Evolutionary conservation across 2,329 filamentous ascomycete species (phyloP).

Genomic region (Clarireedia homoeocarpa): DNA sequence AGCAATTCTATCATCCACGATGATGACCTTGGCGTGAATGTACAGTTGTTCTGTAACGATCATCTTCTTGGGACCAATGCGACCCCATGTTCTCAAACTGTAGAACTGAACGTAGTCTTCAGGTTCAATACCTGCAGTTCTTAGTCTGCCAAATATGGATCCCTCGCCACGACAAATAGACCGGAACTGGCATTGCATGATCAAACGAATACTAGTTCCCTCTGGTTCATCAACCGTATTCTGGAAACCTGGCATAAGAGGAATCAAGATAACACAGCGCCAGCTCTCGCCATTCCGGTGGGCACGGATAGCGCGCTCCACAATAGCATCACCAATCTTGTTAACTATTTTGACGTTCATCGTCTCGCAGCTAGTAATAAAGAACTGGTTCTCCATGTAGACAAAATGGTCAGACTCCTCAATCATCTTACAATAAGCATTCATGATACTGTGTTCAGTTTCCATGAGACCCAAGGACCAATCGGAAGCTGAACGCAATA

Average conservation of each 20-base stretch:
- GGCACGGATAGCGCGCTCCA: conserved; percentile 82
- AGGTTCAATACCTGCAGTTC: conserved; percentile 74
- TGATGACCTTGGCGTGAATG: conserved; percentile 94
- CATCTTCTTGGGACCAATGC: conserved; percentile 72
- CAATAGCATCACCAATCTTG: conserved; percentile 86
- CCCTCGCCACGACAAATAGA: conserved; percentile 90
- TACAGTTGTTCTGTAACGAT: conserved; percentile 95
- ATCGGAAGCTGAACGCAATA: conserved; percentile 77
- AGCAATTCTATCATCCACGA: conserved; percentile 87
- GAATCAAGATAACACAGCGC: conserved; percentile 84
- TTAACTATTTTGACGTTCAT: conserved; percentile 85
- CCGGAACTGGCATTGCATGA: conserved; percentile 94
- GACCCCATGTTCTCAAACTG: conserved; percentile 85
- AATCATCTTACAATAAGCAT: conserved; percentile 90
- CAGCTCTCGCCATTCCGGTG: conserved; percentile 79
- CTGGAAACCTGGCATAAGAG: conserved; percentile 96
- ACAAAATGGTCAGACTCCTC: conserved; percentile 94
- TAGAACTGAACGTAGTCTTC: conserved; percentile 96
- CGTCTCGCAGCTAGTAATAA: conserved; percentile 86
- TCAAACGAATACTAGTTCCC: conserved; percentile 86
- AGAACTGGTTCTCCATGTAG: conserved; percentile 99
- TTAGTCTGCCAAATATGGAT: conserved; percentile 84
- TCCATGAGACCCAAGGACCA: conserved; percentile 90
- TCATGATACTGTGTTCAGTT: conserved; percentile 91
- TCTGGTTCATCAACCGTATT: conserved; percentile 92